Evolutionary conservation across 208 protist species (phyloP).

Genomic region (Zelonia costaricensis): DNA sequence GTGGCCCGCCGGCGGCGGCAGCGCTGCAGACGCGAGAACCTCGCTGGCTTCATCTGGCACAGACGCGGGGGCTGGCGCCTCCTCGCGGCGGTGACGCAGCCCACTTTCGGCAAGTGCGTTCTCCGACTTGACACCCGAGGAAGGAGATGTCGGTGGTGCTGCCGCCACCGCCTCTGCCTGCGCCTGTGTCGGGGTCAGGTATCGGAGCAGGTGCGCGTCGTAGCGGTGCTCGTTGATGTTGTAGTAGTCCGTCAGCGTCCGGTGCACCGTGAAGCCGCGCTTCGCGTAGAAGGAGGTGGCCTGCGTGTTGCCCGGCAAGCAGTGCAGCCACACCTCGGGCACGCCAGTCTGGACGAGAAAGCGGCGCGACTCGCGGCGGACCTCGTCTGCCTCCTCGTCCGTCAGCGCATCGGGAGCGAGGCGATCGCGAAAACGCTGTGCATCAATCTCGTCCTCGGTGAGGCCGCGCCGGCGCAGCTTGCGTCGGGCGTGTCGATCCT

Average conservation of each 20-base stretch:
- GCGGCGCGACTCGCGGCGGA: slow-evolving; percentile 11
- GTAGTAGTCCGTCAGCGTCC: slow-evolving; percentile 52
- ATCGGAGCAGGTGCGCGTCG: slow-evolving; percentile 35
- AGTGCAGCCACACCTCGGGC: slow-evolving; percentile 79
- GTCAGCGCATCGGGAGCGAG: slow-evolving; percentile 16
- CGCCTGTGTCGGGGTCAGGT: not conserved
- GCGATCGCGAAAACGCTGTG: slow-evolving; percentile 17
- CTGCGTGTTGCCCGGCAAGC: slow-evolving; percentile 41
- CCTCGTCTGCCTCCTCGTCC: slow-evolving; percentile 30
- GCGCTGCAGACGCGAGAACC: not conserved
- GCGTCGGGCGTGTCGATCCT: slow-evolving; percentile 21
- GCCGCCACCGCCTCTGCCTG: not conserved
- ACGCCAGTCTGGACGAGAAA: slow-evolving; percentile 51
- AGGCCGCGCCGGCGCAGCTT: slow-evolving; percentile 21
- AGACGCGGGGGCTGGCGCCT: too few relatives aligned
- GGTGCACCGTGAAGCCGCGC: slow-evolving; percentile 48
- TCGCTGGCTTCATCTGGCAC: too few relatives aligned
- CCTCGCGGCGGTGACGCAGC: too few relatives aligned
- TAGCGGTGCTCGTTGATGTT: slow-evolving; percentile 31
- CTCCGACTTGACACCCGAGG: not conserved
- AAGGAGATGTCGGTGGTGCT: not conserved
- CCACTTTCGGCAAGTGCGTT: too few relatives aligned
- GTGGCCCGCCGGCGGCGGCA: not conserved
- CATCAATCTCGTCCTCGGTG: slow-evolving; percentile 19
- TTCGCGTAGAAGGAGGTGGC: slow-evolving; percentile 56